Evolutionary conservation across 257 asterid species (phyloP), one percentile per base, ranked within the genome.

Genomic region (Henckelia pumila): DNA sequence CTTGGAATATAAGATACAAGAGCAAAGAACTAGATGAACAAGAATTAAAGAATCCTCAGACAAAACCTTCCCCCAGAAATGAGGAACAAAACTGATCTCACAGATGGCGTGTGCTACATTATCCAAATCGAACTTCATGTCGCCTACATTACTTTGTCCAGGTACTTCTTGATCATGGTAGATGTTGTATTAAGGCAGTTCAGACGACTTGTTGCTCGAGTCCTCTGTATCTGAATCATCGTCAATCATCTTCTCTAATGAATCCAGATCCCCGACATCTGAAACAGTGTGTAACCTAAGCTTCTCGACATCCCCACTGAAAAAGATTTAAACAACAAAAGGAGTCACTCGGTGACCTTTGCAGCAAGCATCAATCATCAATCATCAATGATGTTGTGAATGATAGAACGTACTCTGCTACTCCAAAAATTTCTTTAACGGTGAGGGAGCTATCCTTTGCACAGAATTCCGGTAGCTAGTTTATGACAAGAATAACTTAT

Each of bases 241-340:
- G 49, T 37, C 88, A 60, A 86, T 78, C 99, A 90, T 86, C 83
- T 89, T 88, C 73, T 88, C 97, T 40, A 93, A 80, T 5, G 97
- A 84, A 53, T 74, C 89, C 81, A 93, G 11, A 71, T 82, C 89
- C 68, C 95, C 97, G 8, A 77, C 82, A 76, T 90, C 99, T 56
- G 99, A 82, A 67, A 82, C 71, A 11, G 95, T 79, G 72, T 88
- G 95, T 65, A 86, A 78, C 73, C 99, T 84, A 53, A 93, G 91
- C 82, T 88, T 86, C 81, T 86, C 96, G 3, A 97, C 95, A 80
- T 93, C 99, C 80, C 88, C 97, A 71, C 99, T 93, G 92, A 16
- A 65, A 62, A 63, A 7, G 13, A 29, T 58, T 24, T 29, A 65
- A 29, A 67, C 4, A 30, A 59, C 59, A 37, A 61, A 37, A 49